Base-by-base conservation (phyloP, 805 yeast species). In the Kluyveromyces siamensis region DNA sequence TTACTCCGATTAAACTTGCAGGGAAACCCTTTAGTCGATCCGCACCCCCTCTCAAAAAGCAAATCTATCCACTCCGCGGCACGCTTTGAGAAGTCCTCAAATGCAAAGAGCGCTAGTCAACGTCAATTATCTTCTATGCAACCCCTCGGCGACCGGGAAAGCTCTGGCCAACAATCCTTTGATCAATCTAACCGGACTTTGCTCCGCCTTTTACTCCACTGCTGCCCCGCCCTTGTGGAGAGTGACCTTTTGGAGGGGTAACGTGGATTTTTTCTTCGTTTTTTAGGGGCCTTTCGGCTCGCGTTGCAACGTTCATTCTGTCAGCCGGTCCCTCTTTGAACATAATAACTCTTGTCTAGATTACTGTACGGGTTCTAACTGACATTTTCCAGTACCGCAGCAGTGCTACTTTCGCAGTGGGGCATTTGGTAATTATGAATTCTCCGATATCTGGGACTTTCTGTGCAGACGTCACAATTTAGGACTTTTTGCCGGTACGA, bases 181-280 rank as follows among this genome's bases (percentile, higher is more conserved):
- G 35, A 30, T 13, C 35, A 30, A 30, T 30, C 35, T 30, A 30
- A 30, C 35, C 35, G 35, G 11, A 30, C 35, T 38, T 19, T 43
- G 18, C 45, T 43, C 45, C 38, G 45, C n/a, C 45, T 43, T 35
- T n/a, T 43, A 33, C 45, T 43, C 45, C 45, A 43, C 39, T 43
- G 45, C 39, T 43, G 45, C 45, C 45, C 45, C 45, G 38, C 45
- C 38, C 38, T 43, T 36, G 39, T 21, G 39, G 45, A 43, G 45
- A 33, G 45, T 43, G 45, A 43, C 39, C 45, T 43, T 25, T 16
- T 25, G 44, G 44, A 25, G 44, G 44, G 44, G 44, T 41, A 41
- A 18, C 13, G 40, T 38, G 10, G 17, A 30, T 30, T 30, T 30
- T 30, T 30, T 30, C 4, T 30, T 30, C 14, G 14, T 30, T 30